Evolutionary conservation across 345 rosid genomes (phyloP), one percentile per base, ranked within the genome.

Genomic region (Chamaenerion angustifolium): DNA sequence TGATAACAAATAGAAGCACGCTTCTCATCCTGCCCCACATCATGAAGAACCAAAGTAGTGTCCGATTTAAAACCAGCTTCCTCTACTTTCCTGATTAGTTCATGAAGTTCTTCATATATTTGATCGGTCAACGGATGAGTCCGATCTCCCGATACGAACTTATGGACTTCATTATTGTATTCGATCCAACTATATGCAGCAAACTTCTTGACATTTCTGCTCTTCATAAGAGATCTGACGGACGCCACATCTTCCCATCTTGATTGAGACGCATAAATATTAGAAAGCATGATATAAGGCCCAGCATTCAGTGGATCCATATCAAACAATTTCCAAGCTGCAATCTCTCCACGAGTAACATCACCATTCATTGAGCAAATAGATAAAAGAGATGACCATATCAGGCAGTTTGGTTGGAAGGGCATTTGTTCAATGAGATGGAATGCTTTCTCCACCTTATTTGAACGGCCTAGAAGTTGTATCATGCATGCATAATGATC

Each of bases 121-220:
- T 51, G 11, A 56, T 64, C 58, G 4, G 71, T 68, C 58, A 70
- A 73, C 0, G 75, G 79, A 72, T 77, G 87, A 49, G 58, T 63
- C 54, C 64, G 63, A 70, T 80, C 87, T 45, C 69, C 75, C 31
- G 87, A 71, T 27, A 74, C 75, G 55, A 80, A 76, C 56, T 67
- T 74, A 63, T 77, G 83, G 49, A 76, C 65, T 62, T 74, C 59
- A 49, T 58, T 64, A 40, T 77, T 71, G 1, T 76, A 56, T 53
- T 80, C 75, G 15, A 77, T 60, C 83, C 79, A 77, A 67, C 87
- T 77, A 63, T 66, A 80, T 40, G 87, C 83, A 19, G 81, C 77
- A 35, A 68, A 68, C 45, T 77, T 80, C 48, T 66, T 80, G 18
- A 72, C 81, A 49, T 76, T 74, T 23, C 59, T 74, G 31, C 62